Evolutionary conservation across 129 eudicot species (phyloP), one percentile per base, ranked within the genome.

Genomic region (Tanacetum coccineum): DNA sequence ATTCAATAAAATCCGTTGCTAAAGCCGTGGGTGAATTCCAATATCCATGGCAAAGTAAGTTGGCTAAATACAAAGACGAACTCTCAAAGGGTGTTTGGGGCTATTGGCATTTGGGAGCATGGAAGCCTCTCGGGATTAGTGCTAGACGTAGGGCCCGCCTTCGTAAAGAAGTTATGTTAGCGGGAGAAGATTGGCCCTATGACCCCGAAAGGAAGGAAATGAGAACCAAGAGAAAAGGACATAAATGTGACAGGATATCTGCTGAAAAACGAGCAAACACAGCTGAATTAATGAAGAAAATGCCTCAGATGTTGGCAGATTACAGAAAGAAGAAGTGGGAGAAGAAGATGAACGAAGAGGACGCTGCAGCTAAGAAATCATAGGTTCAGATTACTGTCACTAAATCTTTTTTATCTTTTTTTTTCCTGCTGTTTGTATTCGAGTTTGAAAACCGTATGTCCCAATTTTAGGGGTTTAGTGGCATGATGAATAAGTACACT

Each of bases 301-400:
- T 91, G 98, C 95, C 98, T 15, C 78, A 77, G n/a, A 81, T 79
- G 94, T 74, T 88, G 67, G 95, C 91, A 0, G 97, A 87, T 65
- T 91, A 83, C 62, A 50, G 80, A 81, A 91, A 83, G 87, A 85
- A 85, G 63, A 91, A 72, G 65, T 91, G 98, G 98, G 96, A 87
- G 85, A 81, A 76, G 84, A 91, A 91, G 87, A 88, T 91, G 98
- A 85, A 85, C 42, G 91, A 80, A 73, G 98, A 91, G 73, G 96
- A 91, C 42, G 89, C 85, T 21, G 87, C 82, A 49, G 87, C 96
- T 60, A 85, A 83, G 67, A 87, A 87, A 50, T 64, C 81, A 9
- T 86, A 78, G 72, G 76, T 67, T 52, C 1, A 3, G 63, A 13
- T 46, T 32, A 54, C 52, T 65, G 6, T 50, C 45, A 15, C 14